Evolutionary conservation across 345 rosid species (phyloP).

Genomic region (Eutrema yunnanense): DNA sequence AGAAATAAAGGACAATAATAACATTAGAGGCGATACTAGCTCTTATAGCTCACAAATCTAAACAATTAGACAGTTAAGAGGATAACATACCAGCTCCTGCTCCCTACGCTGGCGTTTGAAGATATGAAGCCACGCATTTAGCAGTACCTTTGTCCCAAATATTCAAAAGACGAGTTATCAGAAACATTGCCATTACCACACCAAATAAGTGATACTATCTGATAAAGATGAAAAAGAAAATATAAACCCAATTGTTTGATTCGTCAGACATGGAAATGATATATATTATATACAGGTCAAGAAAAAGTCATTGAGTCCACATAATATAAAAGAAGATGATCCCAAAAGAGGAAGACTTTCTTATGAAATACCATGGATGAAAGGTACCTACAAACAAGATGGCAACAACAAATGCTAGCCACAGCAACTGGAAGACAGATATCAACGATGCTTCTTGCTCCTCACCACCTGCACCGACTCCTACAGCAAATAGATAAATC

Average conservation of each 20-base stretch:
- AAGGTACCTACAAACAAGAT: constrained; percentile 98
- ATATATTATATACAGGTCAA: background rate
- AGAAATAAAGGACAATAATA: background rate
- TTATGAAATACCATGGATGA: constrained; percentile 33
- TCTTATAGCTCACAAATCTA: background rate
- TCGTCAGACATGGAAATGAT: background rate
- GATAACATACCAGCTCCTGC: constrained; percentile 62
- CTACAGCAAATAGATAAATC: constrained; percentile 31
- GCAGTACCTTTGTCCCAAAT: constrained; percentile 45
- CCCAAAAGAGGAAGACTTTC: background rate
- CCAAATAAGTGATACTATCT: background rate
- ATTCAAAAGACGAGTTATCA: constrained; percentile 12
- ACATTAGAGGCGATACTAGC: background rate
- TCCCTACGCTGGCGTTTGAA: constrained; percentile 75
- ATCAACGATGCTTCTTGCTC: constrained; percentile 68
- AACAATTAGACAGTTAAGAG: background rate
- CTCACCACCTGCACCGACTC: constrained; percentile 98
- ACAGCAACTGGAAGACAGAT: constrained; percentile 75
- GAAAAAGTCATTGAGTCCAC: background rate
- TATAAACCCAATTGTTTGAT: background rate
- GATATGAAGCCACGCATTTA: constrained; percentile 90
- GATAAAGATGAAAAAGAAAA: background rate
- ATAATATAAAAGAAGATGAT: background rate
- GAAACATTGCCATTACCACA: constrained; percentile 3
- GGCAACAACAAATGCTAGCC: constrained; percentile 68